These are phyloP conservation scores for Hemileccinum rubropunctum DNA, from an alignment of 768 basidiomycete genomes.

Conservation along the genomic window DNA sequence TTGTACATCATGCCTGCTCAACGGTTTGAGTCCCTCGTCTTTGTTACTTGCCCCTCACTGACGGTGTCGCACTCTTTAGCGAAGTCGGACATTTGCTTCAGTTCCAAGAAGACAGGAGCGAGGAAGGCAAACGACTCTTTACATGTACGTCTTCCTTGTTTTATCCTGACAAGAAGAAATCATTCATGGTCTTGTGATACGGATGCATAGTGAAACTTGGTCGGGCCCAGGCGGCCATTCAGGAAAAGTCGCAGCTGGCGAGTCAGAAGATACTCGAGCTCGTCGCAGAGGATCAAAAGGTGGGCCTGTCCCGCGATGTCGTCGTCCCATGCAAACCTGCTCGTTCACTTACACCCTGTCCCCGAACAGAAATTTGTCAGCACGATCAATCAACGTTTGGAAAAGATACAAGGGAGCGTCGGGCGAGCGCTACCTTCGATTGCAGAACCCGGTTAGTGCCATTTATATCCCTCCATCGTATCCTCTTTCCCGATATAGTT, in stretches of 20 bases:
- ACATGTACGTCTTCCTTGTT: conserved; percentile 1
- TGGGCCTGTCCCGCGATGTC: not conserved
- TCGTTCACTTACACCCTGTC: not conserved
- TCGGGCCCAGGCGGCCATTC: conserved; percentile 13
- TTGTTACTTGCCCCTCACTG: not conserved
- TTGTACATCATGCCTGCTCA: conserved; percentile 20
- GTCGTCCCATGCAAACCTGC: not conserved
- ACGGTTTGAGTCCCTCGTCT: conserved; percentile 9
- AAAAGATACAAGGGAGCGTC: conserved; percentile 11
- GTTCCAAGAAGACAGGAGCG: conserved; percentile 19
- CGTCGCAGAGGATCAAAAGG: conserved; percentile 14
- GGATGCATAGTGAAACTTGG: conserved; percentile 6
- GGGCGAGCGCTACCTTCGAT: conserved; percentile 12
- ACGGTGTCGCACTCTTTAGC: not conserved
- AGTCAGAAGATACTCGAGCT: conserved; percentile 16
- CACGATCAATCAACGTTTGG: conserved; percentile 13
- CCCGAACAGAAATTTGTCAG: conserved; percentile 7
- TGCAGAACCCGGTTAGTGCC: conserved; percentile 5
- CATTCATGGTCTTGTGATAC: too few relatives aligned
- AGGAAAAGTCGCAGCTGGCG: conserved; percentile 15
- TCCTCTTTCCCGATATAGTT: not conserved
- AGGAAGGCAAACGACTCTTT: conserved; percentile 14
- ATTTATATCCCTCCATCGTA: not conserved
- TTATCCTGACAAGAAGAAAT: too few relatives aligned
- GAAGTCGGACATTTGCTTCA: conserved; percentile 17